Base-by-base conservation (phyloP, 2,329 filamentous ascomycete genomes). In the Pseudonectria buxi region DNA sequence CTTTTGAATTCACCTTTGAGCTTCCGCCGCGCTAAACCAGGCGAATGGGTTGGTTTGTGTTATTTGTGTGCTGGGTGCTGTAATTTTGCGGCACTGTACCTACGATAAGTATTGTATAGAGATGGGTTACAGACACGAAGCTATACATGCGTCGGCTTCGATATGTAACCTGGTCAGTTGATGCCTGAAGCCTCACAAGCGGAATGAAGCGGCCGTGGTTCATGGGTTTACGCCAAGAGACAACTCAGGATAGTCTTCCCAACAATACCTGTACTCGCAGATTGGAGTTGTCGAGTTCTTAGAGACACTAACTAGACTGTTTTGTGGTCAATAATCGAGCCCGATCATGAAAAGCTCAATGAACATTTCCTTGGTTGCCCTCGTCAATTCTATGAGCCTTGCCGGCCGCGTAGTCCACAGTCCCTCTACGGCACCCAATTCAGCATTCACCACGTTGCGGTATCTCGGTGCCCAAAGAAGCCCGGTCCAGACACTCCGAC, bases 1-100 rank as follows among this genome's bases (percentile, higher is more conserved):
- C 24, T 2, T 51, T 47, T 28, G 47, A 50, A 6, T 55, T 56
- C 39, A 51, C 49, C 7, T 54, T 55, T 46, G 35, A 39, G 7
- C 28, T 51, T 24, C 27, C 45, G 26, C 14, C 11, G 4, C 28
- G 36, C 32, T 32, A 12, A 42, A 30, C 33, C 26, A 26, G 16
- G 15, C 27, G 26, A 14, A 7, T 16, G 18, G 25, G 25, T 40
- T 33, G 5, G 18, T 9, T 22, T 22, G n/a, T n/a, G n/a, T n/a
- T n/a, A n/a, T n/a, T n/a, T n/a, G n/a, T n/a, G n/a, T 22, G 9
- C 9, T 6, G 18, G 5, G 18, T 6, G 18, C 18, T 22, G 18
- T 22, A 9, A 5, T 5, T 22, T 22, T 22, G 18, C 18, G 18
- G n/a, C n/a, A n/a, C n/a, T n/a, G n/a, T n/a, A n/a, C n/a, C n/a